Evolutionary conservation across 2,329 filamentous ascomycete species (phyloP).

Genomic region (Pseudogymnoascus sp.): DNA sequence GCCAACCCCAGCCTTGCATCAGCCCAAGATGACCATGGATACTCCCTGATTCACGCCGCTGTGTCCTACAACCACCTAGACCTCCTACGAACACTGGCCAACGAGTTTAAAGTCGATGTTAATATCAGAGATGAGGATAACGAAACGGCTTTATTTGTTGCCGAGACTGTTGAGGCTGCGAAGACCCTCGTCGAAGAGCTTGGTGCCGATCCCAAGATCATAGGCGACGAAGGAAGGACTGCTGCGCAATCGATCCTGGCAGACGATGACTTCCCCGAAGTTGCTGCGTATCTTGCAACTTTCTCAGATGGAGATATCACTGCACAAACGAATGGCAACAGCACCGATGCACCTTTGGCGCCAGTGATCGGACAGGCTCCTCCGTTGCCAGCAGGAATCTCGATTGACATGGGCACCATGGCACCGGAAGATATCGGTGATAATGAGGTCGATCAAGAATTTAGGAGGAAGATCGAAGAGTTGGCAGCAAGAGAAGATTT

Average conservation of each 20-base stretch:
- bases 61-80: conserved; percentile 84
- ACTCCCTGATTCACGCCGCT: conserved; percentile 87
- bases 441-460: conserved; percentile 69
- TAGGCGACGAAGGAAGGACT: conserved; percentile 67
- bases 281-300: conserved; percentile 53
- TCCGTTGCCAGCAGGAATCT: conserved; percentile 64
- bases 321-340: conserved; percentile 23
- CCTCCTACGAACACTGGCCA: conserved; percentile 66
- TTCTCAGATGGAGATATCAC: conserved; percentile 26
- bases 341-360: conserved; percentile 2
- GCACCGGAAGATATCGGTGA: conserved; percentile 51
- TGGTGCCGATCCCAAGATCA: conserved; percentile 54
- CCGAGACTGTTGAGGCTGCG: conserved; percentile 72
- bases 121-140: conserved; percentile 83
- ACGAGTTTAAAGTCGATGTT: conserved; percentile 67
- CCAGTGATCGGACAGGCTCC: conserved; percentile 35
- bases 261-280: conserved; percentile 68
- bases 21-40: conserved; percentile 81
- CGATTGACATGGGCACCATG: conserved; percentile 70
- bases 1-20: conserved; percentile 68
- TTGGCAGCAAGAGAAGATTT: conserved; percentile 79
- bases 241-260: conserved; percentile 71
- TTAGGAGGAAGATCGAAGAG: conserved; percentile 80
- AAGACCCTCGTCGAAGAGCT: conserved; percentile 76
- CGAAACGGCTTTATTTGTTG: conserved; percentile 92